Conservation (phyloP, 345 rosid genomes). For the Gossypium ekmanianum region DNA sequence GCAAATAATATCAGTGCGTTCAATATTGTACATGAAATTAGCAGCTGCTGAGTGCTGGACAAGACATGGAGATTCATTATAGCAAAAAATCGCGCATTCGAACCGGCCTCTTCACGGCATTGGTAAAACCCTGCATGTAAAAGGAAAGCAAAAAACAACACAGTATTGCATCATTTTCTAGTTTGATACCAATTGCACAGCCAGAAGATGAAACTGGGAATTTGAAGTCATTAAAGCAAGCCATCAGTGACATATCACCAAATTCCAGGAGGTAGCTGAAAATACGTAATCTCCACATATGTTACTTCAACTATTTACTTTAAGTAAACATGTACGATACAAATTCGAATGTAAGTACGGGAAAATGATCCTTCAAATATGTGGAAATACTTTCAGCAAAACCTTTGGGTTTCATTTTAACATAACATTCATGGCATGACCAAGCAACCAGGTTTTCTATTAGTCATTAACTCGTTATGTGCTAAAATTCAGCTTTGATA, state of each 20-base stretch:
- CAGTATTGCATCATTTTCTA: neutral
- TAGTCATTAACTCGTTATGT: neutral
- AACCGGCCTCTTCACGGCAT: slow-evolving; percentile 87
- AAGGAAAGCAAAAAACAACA: neutral
- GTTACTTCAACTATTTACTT: too few species aligned
- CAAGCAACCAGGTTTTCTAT: neutral
- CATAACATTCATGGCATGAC: neutral
- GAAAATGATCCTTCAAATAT: neutral
- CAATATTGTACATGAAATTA: neutral
- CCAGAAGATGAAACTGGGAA: neutral
- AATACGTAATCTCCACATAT: neutral
- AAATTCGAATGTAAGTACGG: too few species aligned
- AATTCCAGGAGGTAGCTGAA: neutral
- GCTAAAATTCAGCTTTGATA: neutral
- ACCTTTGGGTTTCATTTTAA: neutral
- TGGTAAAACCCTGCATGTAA: slow-evolving; percentile 70
- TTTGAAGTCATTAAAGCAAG: neutral
- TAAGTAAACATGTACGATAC: too few species aligned
- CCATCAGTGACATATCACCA: neutral
- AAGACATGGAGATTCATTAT: slow-evolving; percentile 17
- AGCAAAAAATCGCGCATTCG: slow-evolving; percentile 67
- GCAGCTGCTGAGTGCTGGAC: neutral
- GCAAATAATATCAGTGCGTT: too few species aligned
- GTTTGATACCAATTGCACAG: neutral
- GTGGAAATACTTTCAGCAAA: neutral